Base-by-base conservation (phyloP, 192 early-diverging fungal genomes). In the Coemansia sp. region DNA sequence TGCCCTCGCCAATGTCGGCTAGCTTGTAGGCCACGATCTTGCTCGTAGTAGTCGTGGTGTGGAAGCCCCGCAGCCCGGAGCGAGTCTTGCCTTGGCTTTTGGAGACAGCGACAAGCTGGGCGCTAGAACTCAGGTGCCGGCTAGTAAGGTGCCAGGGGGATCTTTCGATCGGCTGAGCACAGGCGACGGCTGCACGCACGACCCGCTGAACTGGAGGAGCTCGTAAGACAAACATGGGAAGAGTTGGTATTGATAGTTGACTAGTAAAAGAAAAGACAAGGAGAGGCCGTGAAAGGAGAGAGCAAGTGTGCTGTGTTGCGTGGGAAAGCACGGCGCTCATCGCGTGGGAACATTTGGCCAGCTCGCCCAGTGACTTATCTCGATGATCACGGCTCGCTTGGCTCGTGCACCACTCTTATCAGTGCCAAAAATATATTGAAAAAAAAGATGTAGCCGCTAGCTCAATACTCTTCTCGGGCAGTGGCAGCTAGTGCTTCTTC, bases 1-100 rank as follows among this genome's bases (percentile, higher is more conserved):
- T 99, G 56, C 97, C 97, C 76, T 99, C 97, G 42, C 97, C 97
- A 72, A 99, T 96, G 83, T 99, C 97, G 0, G 97, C 97, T 42
- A 99, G 82, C 43, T 91, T 74, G 80, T 94, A 99, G 8, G 94
- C 88, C 2, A 91, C 69, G 9, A 85, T 75, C 20, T 76, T 86
- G 18, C 76, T 64, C 13, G 42, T 25, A 20, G 69, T 21, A 12
- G 68, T 34, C 0, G 85, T 84, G 11, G 80, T 68, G 13, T 86
- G 84, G 55, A 92, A 85, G n/a, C 62, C 62, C 12, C 86, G 81
- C n/a, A 6, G 34, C 33, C 16, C 52, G 12, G 26, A 5, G 14
- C 55, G n/a, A n/a, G 25, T 10, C 25, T 41, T 14, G 28, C 14
- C 25, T 14, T 6, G 52, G 16, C 26, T 16, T 20, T 33, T 39